Base-by-base conservation (phyloP, 2,329 filamentous ascomycete species). In the Colletotrichum shisoi region DNA sequence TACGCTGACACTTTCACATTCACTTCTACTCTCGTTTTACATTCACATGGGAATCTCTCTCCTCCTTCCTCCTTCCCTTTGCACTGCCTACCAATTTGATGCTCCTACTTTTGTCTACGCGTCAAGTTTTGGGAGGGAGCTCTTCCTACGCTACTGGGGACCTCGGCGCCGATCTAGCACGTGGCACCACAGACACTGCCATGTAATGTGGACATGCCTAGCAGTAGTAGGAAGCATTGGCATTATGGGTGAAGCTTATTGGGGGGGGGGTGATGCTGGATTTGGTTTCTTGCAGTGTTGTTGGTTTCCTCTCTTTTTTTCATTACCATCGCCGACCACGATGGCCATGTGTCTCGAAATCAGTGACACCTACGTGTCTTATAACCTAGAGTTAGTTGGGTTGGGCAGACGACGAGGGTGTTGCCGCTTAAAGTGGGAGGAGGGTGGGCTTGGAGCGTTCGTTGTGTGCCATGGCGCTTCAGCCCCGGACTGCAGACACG, bases 141-240 rank as follows among this genome's bases (percentile, higher is more conserved):
- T 37, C 15, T 12, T 42, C n/a, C 15, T n/a, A n/a, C 52, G 8
- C 7, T 13, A 27, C 52, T 2, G 8, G 52, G 2, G 34, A n/a
- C 13, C 13, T 13, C 37, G 12, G 52, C 52, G 19, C 37, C 12
- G 7, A 13, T 1, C 21, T 15, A 6, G 45, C 62, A 63, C 62
- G 46, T 63, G 62, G 62, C 54, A 58, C 37, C 62, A 52, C 62
- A 39, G 54, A 60, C 62, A 31, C 52, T 63, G 13, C 11, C 54
- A 15, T 17, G 52, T 12, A n/a, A 13, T 31, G 27, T 31, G 27
- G 27, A 8, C 7, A 7, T 31, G 27, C 27, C 27, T 31, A 8
- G 27, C 27, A 31, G 7, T 31, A 31, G 27, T 31, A 31, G 27
- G 27, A 31, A 3, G 4, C 27, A 31, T 3, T 31, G 27, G 27